These are phyloP conservation scores for Populus hybrid DNA, from an alignment of 441 rosid species.

Conservation along the genomic window DNA sequence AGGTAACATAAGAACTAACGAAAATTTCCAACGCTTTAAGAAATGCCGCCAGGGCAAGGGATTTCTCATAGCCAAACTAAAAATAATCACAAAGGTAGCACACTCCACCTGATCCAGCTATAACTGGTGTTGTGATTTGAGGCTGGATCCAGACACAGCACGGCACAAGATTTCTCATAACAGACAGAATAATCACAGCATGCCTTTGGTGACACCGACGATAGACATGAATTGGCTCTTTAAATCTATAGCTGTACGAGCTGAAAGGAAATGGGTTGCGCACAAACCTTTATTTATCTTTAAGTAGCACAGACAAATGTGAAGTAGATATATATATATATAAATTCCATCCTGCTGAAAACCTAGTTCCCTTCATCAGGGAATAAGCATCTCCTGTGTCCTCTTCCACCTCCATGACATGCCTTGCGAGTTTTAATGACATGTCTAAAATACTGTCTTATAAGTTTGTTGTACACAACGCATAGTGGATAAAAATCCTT, in stretches of 20 bases:
- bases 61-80: too few species aligned
- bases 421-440: constrained; percentile 7
- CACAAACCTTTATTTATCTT: constrained; percentile 4
- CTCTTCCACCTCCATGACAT: constrained; percentile 11
- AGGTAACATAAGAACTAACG: too few species aligned
- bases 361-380: constrained; percentile 12
- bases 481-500: too few species aligned
- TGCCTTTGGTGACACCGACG: not conserved
- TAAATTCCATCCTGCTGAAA: constrained; percentile 17
- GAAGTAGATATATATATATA: not conserved
- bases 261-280: not conserved
- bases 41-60: too few species aligned
- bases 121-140: too few species aligned
- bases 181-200: not conserved
- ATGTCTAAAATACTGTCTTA: constrained; percentile 20
- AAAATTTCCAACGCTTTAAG: too few species aligned
- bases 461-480: constrained; percentile 21
- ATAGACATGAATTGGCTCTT: not conserved
- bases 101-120: too few species aligned
- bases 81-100: too few species aligned
- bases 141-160: too few species aligned
- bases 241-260: not conserved
- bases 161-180: not conserved
- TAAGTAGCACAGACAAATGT: not conserved
- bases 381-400: constrained; percentile 6